These are phyloP conservation scores for Colletotrichum spaethianum DNA, from an alignment of 2,329 filamentous ascomycete genomes.

Conservation along the genomic window DNA sequence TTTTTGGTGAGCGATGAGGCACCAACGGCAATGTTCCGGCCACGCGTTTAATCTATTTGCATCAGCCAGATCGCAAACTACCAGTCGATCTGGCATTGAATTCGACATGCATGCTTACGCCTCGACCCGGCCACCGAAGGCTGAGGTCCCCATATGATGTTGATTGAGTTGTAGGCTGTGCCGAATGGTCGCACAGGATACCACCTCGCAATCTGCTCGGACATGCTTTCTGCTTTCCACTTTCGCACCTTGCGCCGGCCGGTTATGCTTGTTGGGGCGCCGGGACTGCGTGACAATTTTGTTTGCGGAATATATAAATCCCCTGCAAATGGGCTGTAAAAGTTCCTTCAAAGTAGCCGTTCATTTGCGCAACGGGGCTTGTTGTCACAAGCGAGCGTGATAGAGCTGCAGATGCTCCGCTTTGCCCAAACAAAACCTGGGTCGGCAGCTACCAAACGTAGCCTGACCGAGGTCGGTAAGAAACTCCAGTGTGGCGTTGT, in stretches of 20 bases:
- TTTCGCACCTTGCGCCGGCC: background rate
- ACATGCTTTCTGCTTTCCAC: background rate
- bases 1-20: constrained; percentile 28
- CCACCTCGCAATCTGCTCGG: background rate
- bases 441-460: constrained; percentile 8
- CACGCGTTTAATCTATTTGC: constrained; percentile 10
- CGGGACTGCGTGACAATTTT: constrained; percentile 14
- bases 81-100: background rate
- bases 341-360: constrained; percentile 20
- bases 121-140: background rate
- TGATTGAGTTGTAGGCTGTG: background rate
- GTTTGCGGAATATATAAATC: constrained; percentile 18
- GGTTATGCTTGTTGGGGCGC: background rate
- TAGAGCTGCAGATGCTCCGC: constrained; percentile 32
- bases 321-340: constrained; percentile 16
- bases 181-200: background rate
- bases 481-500: constrained; percentile 8
- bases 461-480: background rate
- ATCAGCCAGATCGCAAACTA: background rate
- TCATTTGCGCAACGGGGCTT: constrained; percentile 19
- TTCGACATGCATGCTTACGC: background rate
- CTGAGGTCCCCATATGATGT: background rate
- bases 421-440: background rate
- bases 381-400: constrained; percentile 34
- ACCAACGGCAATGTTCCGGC: background rate